Evolutionary conservation across 2,329 filamentous ascomycete species (phyloP).

Genomic region (Neofusicoccum sp.): DNA sequence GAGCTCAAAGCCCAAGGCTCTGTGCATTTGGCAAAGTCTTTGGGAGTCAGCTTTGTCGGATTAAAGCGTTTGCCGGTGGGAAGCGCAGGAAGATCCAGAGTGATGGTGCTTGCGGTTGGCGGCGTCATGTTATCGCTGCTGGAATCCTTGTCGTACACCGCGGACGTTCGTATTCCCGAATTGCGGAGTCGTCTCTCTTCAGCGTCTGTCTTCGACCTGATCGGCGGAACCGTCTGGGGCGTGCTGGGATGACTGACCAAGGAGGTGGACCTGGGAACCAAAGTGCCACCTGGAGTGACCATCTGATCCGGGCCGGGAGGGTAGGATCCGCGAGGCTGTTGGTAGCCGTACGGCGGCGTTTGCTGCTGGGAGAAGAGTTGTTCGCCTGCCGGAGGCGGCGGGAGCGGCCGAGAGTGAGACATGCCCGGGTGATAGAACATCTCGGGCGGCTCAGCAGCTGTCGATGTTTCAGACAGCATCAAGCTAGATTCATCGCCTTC

Average conservation of each 20-base stretch:
- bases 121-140: conserved; percentile 60
- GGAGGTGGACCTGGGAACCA: conserved; percentile 55
- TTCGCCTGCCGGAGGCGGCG: conserved; percentile 64
- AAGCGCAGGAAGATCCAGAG: conserved; percentile 82
- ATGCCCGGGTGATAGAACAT: conserved; percentile 93
- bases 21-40: conserved; percentile 80
- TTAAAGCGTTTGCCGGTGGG: conserved; percentile 81
- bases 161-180: conserved; percentile 38
- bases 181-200: conserved; percentile 59
- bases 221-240: conserved; percentile 77
- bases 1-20: conserved; percentile 93
- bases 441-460: conserved; percentile 70
- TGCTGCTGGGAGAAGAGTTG: conserved; percentile 52
- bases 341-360: conserved; percentile 57
- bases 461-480: conserved; percentile 45
- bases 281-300: conserved; percentile 34
- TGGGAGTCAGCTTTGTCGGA: conserved; percentile 76
- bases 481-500: conserved; percentile 77
- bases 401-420: conserved; percentile 57
- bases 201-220: conserved; percentile 91
- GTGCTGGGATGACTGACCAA: conserved; percentile 80
- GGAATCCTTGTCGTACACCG: conserved; percentile 40
- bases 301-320: conserved; percentile 35
- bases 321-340: conserved; percentile 32
- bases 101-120: conserved; percentile 51